Evolutionary conservation across 768 basidiomycete species (phyloP).

Genomic region (Termitomyces sp.): DNA sequence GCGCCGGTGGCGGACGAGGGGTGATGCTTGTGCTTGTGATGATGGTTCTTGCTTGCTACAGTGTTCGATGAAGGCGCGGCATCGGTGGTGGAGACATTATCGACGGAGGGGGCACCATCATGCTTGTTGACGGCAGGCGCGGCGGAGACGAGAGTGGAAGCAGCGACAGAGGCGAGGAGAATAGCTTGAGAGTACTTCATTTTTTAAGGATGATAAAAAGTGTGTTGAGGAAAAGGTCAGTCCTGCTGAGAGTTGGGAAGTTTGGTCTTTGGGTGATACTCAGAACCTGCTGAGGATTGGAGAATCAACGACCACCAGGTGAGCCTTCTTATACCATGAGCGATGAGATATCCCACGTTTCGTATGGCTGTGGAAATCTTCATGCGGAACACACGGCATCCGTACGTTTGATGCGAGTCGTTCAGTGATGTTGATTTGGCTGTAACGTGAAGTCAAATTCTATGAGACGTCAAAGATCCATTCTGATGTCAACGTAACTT

Average conservation of each 20-base stretch:
- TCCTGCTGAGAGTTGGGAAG: slow-evolving; percentile 5
- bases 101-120: neutral
- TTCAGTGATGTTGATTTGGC: too few species aligned
- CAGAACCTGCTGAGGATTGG: slow-evolving; percentile 13
- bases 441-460: too few species aligned
- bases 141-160: slow-evolving; percentile 11
- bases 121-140: neutral
- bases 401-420: too few species aligned
- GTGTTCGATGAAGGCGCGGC: neutral
- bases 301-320: neutral
- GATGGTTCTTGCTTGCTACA: neutral
- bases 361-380: neutral
- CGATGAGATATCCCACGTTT: neutral
- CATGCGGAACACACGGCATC: too few species aligned
- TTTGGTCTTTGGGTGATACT: slow-evolving; percentile 2
- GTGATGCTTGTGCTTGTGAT: neutral
- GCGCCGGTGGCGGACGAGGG: neutral
- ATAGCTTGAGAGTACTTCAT: slow-evolving; percentile 16
- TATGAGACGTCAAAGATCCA: too few species aligned
- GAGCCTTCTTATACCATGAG: slow-evolving; percentile 2
- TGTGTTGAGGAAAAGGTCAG: slow-evolving; percentile 4
- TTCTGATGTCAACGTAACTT: too few species aligned
- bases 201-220: neutral
- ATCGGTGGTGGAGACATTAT: neutral
- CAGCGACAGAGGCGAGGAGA: slow-evolving; percentile 10